Evolutionary conservation across 768 basidiomycete species (phyloP).

Genomic region (Mycena sanguinolenta): DNA sequence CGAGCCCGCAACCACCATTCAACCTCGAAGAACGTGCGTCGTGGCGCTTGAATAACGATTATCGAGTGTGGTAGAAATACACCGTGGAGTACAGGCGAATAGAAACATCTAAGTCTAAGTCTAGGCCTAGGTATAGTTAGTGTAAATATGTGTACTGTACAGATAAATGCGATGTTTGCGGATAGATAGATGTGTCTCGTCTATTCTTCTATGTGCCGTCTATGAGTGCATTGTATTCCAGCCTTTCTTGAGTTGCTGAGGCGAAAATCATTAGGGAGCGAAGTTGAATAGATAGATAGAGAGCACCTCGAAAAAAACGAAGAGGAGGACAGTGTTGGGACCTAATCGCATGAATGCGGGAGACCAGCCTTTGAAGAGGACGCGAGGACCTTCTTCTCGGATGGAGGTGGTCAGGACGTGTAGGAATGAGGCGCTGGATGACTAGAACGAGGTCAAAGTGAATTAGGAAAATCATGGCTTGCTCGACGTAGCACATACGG

Average conservation of each 20-base stretch:
- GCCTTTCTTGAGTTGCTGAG: conserved; percentile 78
- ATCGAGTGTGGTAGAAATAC: conserved; percentile 17
- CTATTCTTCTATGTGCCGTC: conserved; percentile 11
- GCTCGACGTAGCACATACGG: conserved; percentile 57
- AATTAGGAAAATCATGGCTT: not conserved
- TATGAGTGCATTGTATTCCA: conserved; percentile 55
- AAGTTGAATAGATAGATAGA: not conserved
- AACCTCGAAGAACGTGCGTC: not conserved
- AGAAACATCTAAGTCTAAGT: conserved; percentile 23
- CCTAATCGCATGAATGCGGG: conserved; percentile 88
- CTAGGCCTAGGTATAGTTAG: conserved; percentile 7
- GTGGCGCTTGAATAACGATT: conserved; percentile 7
- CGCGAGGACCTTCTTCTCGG: conserved; percentile 79
- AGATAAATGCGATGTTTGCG: conserved; percentile 13
- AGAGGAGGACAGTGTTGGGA: conserved; percentile 87
- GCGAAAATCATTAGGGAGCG: conserved; percentile 22
- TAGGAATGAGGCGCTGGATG: conserved; percentile 60
- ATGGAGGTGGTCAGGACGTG: conserved; percentile 72
- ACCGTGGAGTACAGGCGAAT: conserved; percentile 15
- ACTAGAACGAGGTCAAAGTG: conserved; percentile 53
- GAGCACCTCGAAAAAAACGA: conserved; percentile 84
- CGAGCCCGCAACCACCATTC: too few species aligned
- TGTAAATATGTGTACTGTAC: conserved; percentile 7
- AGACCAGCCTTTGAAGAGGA: conserved; percentile 92
- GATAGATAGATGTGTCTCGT: conserved; percentile 15